A percentile compares a stretch with the other conserved stretches of the same genome.
Conservation (phyloP, 2,329 filamentous ascomycete species). For the Nothomitra cinnamomea region DNA sequence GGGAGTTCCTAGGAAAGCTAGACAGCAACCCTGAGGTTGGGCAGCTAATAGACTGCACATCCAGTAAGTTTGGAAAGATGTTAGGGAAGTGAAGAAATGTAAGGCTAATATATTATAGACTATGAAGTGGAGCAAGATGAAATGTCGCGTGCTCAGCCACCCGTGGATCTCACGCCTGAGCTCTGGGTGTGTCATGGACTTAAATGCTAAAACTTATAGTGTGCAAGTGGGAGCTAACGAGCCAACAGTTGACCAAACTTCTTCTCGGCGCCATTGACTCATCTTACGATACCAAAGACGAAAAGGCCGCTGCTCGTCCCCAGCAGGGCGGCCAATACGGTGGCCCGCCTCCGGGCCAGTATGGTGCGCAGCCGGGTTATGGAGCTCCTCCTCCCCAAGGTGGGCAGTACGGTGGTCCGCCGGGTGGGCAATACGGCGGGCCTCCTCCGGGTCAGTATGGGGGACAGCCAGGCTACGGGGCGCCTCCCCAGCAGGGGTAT, state of each 20-base stretch:
- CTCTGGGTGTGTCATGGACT: conserved; percentile 32
- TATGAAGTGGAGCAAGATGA: conserved; percentile 51
- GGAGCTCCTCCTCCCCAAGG: conserved; percentile 2
- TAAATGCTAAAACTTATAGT: neutral
- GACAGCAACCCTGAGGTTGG: conserved; percentile 46
- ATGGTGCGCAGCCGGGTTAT: conserved; percentile 15
- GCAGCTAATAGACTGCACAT: conserved; percentile 47
- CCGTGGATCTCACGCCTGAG: conserved; percentile 45
- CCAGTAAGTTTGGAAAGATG: conserved; percentile 33
- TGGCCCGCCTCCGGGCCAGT: conserved; percentile 15
- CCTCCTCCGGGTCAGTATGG: conserved; percentile 16
- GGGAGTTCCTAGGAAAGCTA: conserved; percentile 45
- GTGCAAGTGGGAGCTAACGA: neutral
- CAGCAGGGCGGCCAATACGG: conserved; percentile 17
- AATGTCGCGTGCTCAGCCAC: conserved; percentile 43
- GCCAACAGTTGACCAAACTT: conserved; percentile 39
- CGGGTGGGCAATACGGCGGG: conserved; percentile 16
- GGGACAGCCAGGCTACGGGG: conserved; percentile 9
- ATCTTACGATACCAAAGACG: conserved; percentile 48
- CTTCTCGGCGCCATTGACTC: conserved; percentile 50
- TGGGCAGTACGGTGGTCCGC: conserved; percentile 8
- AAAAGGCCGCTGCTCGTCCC: conserved; percentile 29
- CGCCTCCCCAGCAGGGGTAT: conserved; percentile 14
- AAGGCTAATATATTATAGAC: conserved; percentile 25
- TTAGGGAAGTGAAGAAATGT: conserved; percentile 11